phyloP scores from a whole-genome alignment of 306 rosid genomes.

The Acacia confusa region DNA sequence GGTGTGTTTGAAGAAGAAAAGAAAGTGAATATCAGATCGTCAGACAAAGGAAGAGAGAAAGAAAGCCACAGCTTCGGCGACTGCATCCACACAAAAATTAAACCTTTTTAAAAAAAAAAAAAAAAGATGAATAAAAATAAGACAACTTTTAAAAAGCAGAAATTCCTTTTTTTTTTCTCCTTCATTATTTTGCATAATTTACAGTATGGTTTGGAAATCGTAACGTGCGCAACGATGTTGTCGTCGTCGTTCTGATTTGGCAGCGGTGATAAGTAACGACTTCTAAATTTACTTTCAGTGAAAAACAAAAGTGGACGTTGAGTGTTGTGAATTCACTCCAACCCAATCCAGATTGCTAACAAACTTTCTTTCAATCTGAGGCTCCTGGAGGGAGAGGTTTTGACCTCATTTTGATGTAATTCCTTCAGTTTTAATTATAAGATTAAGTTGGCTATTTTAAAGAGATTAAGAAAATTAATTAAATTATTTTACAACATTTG shows the following conservation, averaged over 20 bases:
- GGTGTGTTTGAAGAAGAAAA: conserved; percentile 37
- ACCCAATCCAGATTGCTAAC: too few relatives aligned
- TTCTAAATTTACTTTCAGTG: too few relatives aligned
- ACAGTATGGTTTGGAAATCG: not conserved
- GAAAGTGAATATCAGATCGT: conserved; percentile 44
- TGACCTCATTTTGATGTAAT: too few relatives aligned
- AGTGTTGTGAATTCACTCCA: not conserved
- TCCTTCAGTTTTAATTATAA: too few relatives aligned
- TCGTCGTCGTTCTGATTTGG: not conserved
- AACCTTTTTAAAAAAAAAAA: not conserved
- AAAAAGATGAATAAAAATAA: not conserved
- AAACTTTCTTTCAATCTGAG: too few relatives aligned
- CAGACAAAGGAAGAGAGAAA: conserved; percentile 38
- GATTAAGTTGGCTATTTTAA: too few relatives aligned
- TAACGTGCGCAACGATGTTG: not conserved
- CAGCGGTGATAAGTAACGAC: not conserved
- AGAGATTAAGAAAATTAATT: too few relatives aligned
- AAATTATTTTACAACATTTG: too few relatives aligned
- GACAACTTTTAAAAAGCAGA: not conserved
- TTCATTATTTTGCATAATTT: not conserved
- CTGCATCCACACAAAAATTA: conserved; percentile 67
- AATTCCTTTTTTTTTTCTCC: not conserved
- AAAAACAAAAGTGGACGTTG: not conserved
- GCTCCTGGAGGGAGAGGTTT: too few relatives aligned
- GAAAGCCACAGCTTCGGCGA: conserved; percentile 50